Evolutionary conservation across 345 rosid genomes (phyloP), one percentile per base, ranked within the genome.

Genomic region (Boechera stricta): DNA sequence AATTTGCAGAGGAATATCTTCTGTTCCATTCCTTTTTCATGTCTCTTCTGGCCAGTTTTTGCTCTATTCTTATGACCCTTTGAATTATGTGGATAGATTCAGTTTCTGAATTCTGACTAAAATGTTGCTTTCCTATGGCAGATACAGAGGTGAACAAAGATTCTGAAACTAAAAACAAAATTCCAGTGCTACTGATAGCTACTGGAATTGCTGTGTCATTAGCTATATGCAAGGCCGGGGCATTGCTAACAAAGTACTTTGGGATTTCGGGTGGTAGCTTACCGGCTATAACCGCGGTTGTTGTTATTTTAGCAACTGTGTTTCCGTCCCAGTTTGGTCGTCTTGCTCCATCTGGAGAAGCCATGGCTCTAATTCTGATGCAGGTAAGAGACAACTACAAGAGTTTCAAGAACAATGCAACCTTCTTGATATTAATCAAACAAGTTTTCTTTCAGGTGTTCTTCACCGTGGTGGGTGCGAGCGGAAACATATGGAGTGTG

Each of bases 321-420:
- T 89, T 94, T 74, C 98, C 97, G 3, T n/a, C 77, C n/a, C 89
- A 84, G 44, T 94, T 90, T 72, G 82, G 83, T 62, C 76, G 76
- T 45, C 90, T 94, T 67, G 97, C 97, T 76, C 90, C 95, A 47
- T 74, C 96, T 42, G 94, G 95, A 32, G 98, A 94, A 81, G 93
- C 97, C 59, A 83, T 94, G 88, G 98, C 97, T 73, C 32, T 94
- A 49, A 89, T 92, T 78, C 87, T 94, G 65, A 94, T 87, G 96
- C 98, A 92, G 94, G 98, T 88, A 69, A 7, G 39, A 48, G 73
- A 67, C 41, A n/a, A 57, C 62, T 7, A 15, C 24, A 57, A 38
- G 31, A 73, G 8, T 47, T 59, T 33, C 26, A 56, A 64, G 33
- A 71, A 38, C 36, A 38, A 7, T 18, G 35, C 42, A 62, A 48